A percentile compares a stretch with the other conserved stretches of the same genome.
Evolutionary conservation across 23 red algal genomes (phyloP).

Genomic region (Gracilaria caudata): DNA sequence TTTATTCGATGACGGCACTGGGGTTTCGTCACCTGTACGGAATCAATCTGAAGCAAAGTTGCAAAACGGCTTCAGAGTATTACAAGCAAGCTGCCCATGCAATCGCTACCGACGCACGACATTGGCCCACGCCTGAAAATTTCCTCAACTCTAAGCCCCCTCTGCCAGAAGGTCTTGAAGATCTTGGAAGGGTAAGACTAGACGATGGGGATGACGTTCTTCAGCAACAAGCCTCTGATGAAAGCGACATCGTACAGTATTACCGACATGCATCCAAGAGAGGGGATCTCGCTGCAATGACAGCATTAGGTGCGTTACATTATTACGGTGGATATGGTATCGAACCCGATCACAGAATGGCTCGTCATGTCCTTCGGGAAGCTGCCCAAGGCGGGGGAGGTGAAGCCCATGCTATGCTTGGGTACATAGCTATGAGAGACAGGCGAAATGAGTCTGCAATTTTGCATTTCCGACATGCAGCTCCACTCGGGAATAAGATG

Average conservation of each 20-base stretch:
- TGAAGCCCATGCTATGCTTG: conserved; percentile 73
- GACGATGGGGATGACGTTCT: background rate
- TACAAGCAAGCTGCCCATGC: conserved; percentile 66
- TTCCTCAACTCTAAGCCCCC: conserved; percentile 56
- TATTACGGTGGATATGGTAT: conserved; percentile 77
- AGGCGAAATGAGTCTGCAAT: conserved; percentile 36
- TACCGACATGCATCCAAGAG: conserved; percentile 66
- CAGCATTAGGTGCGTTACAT: conserved; percentile 56
- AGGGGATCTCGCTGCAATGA: conserved; percentile 41
- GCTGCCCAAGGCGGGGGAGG: conserved; percentile 45
- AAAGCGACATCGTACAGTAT: conserved; percentile 69
- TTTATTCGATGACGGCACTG: conserved; percentile 53
- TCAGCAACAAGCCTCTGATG: conserved; percentile 18
- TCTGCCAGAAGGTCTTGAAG: conserved; percentile 39
- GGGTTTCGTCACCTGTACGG: conserved; percentile 60
- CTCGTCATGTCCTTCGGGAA: conserved; percentile 39
- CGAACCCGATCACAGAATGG: conserved; percentile 37
- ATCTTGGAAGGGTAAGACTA: conserved; percentile 22
- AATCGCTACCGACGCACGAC: conserved; percentile 60
- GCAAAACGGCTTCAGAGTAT: conserved; percentile 37
- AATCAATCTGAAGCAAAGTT: conserved; percentile 40
- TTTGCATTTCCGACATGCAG: conserved; percentile 48
- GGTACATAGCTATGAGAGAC: conserved; percentile 57
- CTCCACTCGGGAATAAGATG: conserved; percentile 15
- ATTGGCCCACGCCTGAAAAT: conserved; percentile 54